Conservation (phyloP, 495 filamentous ascomycete genomes). For the Lineolata rhizophorae region DNA sequence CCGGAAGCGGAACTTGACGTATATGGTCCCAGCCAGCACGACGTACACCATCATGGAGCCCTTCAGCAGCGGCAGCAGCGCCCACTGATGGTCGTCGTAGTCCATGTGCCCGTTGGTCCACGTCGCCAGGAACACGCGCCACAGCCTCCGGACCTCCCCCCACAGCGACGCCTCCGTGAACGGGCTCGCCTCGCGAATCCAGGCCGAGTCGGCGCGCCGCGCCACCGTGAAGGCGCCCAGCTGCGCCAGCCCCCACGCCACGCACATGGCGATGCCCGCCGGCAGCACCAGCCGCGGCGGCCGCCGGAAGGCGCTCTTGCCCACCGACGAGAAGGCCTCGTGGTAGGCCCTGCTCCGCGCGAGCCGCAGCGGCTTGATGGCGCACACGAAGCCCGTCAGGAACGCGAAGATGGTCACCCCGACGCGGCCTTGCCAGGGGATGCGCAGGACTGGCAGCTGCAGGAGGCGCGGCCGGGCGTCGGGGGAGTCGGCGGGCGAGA, state of each 20-base stretch:
- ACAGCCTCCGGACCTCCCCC: slow-evolving; percentile 23
- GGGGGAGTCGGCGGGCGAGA: too few relatives aligned
- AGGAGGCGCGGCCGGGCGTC: slow-evolving; percentile 30
- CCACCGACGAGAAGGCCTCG: too few relatives aligned
- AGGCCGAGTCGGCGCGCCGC: slow-evolving; percentile 33
- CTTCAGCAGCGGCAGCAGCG: slow-evolving; percentile 35
- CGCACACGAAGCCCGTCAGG: too few relatives aligned
- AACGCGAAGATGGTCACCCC: too few relatives aligned
- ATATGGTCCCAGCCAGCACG: slow-evolving; percentile 30
- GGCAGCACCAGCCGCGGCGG: too few relatives aligned
- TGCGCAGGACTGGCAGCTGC: slow-evolving; percentile 36
- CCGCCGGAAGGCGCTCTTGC: too few relatives aligned
- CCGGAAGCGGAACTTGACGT: slow-evolving; percentile 32
- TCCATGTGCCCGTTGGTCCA: slow-evolving; percentile 36
- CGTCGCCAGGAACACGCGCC: slow-evolving; percentile 25
- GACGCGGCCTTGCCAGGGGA: slow-evolving; percentile 43
- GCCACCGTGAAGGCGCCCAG: slow-evolving; percentile 35
- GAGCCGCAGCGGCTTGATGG: too few relatives aligned
- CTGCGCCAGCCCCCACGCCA: slow-evolving; percentile 30
- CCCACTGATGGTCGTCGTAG: slow-evolving; percentile 48
- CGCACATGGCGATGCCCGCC: too few relatives aligned
- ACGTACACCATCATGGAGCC: slow-evolving; percentile 40
- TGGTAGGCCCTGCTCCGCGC: too few relatives aligned
- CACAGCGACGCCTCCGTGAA: slow-evolving; percentile 27
- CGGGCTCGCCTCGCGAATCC: too few relatives aligned